These are phyloP conservation scores for Golubevia sp. DNA, from an alignment of 1,284 basidiomycete genomes.

Conservation along the genomic window DNA sequence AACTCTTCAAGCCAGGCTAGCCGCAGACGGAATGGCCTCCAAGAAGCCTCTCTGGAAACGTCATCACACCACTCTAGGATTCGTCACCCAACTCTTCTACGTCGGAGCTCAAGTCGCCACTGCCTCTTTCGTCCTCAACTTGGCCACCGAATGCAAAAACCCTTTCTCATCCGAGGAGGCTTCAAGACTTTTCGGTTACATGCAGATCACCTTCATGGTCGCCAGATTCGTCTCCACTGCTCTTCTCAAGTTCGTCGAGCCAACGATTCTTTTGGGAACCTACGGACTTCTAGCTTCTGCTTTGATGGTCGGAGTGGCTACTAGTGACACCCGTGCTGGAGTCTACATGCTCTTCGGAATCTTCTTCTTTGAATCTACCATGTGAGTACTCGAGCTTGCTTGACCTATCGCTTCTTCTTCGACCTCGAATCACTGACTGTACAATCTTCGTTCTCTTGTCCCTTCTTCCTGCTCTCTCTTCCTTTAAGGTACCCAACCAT, in stretches of 20 bases:
- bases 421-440: no score
- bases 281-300: slow-evolving; percentile 8
- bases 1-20: slow-evolving; percentile 66
- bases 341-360: slow-evolving; percentile 41
- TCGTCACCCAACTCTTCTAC: slow-evolving; percentile 74
- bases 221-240: slow-evolving; percentile 70
- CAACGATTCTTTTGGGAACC: slow-evolving; percentile 68
- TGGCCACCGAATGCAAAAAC: slow-evolving; percentile 70
- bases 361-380: slow-evolving; percentile 79
- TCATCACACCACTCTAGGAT: slow-evolving; percentile 74
- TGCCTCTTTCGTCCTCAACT: slow-evolving; percentile 75
- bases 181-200: slow-evolving; percentile 73
- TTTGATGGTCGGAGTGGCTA: neutral
- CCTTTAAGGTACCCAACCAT: slow-evolving; percentile 62
- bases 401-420: no score
- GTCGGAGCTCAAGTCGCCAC: slow-evolving; percentile 76
- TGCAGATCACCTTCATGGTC: slow-evolving; percentile 74
- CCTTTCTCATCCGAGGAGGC: slow-evolving; percentile 68
- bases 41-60: slow-evolving; percentile 73
- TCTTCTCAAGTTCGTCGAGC: slow-evolving; percentile 70
- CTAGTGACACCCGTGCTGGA: neutral
- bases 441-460: no score
- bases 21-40: slow-evolving; percentile 65
- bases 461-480: neutral
- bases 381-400: slow-evolving; percentile 28